A percentile compares a stretch with the other conserved stretches of the same genome.
phyloP scores from a whole-genome alignment of 345 rosid genomes.

The Durio zibethinus region DNA sequence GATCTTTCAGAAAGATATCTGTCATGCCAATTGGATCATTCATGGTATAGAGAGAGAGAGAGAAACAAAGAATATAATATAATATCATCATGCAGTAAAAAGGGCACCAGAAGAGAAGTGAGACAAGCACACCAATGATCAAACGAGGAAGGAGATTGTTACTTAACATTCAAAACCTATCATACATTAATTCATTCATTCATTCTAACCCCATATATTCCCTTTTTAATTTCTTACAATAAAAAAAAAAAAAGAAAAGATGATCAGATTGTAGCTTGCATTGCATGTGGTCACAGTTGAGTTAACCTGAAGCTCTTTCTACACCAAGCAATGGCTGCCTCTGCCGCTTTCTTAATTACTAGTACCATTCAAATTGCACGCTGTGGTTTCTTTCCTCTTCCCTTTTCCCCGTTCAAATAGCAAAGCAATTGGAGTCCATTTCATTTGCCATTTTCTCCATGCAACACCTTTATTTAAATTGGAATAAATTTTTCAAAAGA shows the following conservation, averaged over 20 bases:
- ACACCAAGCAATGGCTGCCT: no score
- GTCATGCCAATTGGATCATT: slow-evolving; percentile 11
- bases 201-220: no score
- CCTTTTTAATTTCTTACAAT: neutral
- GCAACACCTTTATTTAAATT: neutral
- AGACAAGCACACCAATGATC: no score
- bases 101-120: neutral
- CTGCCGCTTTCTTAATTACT: no score
- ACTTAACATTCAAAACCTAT: neutral
- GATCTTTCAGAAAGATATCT: neutral
- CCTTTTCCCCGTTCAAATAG: neutral
- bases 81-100: neutral
- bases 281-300: neutral
- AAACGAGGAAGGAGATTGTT: no score
- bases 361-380: neutral
- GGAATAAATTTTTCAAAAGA: neutral
- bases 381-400: no score
- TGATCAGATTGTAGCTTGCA: no score
- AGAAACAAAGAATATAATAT: neutral
- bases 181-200: no score
- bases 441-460: neutral
- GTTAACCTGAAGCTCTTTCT: no score
- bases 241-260: no score
- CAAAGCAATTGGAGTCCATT: neutral
- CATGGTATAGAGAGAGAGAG: neutral